Evolutionary conservation across 108 stramenopile genomes (phyloP).

Genomic region (Aurantiochytrium sp.): DNA sequence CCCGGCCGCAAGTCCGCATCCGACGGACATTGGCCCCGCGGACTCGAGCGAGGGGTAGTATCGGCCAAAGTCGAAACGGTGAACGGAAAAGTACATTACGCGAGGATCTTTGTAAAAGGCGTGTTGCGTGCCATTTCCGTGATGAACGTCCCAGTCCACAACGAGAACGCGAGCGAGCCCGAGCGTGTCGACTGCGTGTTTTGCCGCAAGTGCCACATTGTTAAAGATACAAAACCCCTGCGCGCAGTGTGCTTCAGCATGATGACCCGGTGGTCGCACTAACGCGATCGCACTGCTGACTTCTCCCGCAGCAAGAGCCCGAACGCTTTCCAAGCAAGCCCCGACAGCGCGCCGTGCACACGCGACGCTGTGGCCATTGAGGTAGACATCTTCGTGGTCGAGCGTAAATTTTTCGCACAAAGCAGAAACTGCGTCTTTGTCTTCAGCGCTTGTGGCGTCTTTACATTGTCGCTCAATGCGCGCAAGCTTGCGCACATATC

Average conservation of each 20-base stretch:
- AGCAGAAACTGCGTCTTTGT: not conserved
- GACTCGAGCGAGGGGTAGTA: conserved; percentile 49
- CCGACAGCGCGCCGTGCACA: conserved; percentile 22
- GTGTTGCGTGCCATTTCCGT: conserved; percentile 79
- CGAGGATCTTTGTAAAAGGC: conserved; percentile 53
- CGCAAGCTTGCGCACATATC: not conserved
- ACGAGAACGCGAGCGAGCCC: conserved; percentile 39
- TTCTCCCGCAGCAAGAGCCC: not conserved
- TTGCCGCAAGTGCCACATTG: conserved; percentile 69
- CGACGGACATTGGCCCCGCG: conserved; percentile 43
- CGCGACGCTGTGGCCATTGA: not conserved
- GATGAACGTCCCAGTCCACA: conserved; percentile 62
- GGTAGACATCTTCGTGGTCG: conserved; percentile 9
- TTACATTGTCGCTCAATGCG: not conserved
- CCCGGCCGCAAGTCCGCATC: conserved; percentile 45
- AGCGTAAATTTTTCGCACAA: not conserved
- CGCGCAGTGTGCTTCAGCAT: conserved; percentile 55
- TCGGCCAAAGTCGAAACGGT: conserved; percentile 56
- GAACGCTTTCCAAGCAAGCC: not conserved
- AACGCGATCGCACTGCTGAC: conserved; percentile 55
- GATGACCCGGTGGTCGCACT: conserved; percentile 80
- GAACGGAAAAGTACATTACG: conserved; percentile 63
- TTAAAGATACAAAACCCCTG: conserved; percentile 78
- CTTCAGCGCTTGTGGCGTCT: not conserved
- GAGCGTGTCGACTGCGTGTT: conserved; percentile 43